A percentile compares a stretch with the other conserved stretches of the same genome.
Conservation (phyloP, 352 stramenopile species). For the Ophiocytium majus region DNA sequence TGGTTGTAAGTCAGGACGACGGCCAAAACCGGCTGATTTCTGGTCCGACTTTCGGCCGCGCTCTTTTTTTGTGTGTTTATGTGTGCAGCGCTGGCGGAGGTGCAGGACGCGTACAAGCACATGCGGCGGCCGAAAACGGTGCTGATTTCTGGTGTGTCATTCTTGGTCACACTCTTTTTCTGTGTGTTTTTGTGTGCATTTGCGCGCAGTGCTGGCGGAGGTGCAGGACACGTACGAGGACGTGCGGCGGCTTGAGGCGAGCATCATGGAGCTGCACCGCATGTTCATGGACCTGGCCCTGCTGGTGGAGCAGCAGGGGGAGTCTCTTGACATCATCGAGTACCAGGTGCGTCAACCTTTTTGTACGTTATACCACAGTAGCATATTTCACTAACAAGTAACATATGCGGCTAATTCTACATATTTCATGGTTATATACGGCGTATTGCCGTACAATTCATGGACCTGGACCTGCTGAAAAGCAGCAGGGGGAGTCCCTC, state of each 20-base stretch:
- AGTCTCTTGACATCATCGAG: slow-evolving; percentile 97
- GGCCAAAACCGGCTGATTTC: too few species aligned
- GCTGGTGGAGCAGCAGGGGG: slow-evolving; percentile 90
- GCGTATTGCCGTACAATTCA: slow-evolving; percentile 72
- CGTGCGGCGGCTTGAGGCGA: slow-evolving; percentile 90
- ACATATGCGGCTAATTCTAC: background rate
- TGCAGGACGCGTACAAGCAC: slow-evolving; percentile 96
- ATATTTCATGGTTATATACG: background rate
- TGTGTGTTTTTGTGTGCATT: too few species aligned
- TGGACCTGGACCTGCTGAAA: slow-evolving; percentile 93
- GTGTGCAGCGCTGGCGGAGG: slow-evolving; percentile 85
- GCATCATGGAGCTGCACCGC: slow-evolving; percentile 94
- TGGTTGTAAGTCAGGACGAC: too few species aligned
- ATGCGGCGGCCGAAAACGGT: too few species aligned
- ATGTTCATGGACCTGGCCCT: slow-evolving; percentile 99
- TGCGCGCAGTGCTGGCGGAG: slow-evolving; percentile 85
- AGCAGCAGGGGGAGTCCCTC: slow-evolving; percentile 91
- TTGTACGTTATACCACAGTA: background rate
- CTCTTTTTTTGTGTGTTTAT: too few species aligned
- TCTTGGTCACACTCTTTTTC: too few species aligned
- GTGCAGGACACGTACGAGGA: slow-evolving; percentile 97
- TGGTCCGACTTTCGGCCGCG: too few species aligned
- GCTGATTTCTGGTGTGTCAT: too few species aligned
- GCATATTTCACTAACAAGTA: too few species aligned
- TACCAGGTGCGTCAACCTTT: slow-evolving; percentile 70